Percentiles rank a stretch among this genome's conserved stretches.
Conservation (phyloP, 495 filamentous ascomycete genomes). For the Penicillium nucicola region DNA sequence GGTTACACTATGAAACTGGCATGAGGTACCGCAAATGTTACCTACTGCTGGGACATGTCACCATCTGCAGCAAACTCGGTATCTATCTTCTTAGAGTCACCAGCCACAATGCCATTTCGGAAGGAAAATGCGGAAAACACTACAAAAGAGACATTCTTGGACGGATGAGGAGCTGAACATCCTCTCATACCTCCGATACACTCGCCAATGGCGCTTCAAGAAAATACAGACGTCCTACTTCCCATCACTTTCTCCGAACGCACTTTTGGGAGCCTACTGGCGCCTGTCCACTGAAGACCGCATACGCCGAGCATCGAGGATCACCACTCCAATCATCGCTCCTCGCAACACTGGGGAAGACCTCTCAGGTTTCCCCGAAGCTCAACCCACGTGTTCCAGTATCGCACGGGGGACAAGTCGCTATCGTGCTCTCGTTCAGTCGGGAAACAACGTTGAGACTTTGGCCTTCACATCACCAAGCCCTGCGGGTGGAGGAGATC, state of each 20-base stretch:
- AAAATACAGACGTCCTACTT: slow-evolving; percentile 8
- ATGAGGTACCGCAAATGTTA: neutral
- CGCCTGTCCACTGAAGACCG: slow-evolving; percentile 3
- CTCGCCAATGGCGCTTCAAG: slow-evolving; percentile 3
- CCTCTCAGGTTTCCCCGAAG: neutral
- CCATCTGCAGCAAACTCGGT: too few relatives aligned
- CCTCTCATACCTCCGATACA: slow-evolving; percentile 3
- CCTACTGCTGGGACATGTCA: too few relatives aligned
- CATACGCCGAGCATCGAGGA: neutral
- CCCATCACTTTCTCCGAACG: slow-evolving; percentile 3
- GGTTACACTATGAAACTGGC: neutral
- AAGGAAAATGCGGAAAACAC: too few relatives aligned
- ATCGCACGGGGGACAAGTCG: too few relatives aligned
- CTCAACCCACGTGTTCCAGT: too few relatives aligned
- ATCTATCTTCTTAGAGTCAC: too few relatives aligned
- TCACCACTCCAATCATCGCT: neutral
- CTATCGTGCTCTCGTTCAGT: neutral
- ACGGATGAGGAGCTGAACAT: slow-evolving; percentile 10
- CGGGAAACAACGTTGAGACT: neutral
- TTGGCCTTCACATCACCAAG: neutral
- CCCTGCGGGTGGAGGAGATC: neutral
- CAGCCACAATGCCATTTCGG: too few relatives aligned
- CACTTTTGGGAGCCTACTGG: slow-evolving; percentile 5
- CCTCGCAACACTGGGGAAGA: neutral
- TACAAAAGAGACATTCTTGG: too few relatives aligned